Conservation (phyloP, 768 basidiomycete species). For the Exsudoporus frostii region DNA sequence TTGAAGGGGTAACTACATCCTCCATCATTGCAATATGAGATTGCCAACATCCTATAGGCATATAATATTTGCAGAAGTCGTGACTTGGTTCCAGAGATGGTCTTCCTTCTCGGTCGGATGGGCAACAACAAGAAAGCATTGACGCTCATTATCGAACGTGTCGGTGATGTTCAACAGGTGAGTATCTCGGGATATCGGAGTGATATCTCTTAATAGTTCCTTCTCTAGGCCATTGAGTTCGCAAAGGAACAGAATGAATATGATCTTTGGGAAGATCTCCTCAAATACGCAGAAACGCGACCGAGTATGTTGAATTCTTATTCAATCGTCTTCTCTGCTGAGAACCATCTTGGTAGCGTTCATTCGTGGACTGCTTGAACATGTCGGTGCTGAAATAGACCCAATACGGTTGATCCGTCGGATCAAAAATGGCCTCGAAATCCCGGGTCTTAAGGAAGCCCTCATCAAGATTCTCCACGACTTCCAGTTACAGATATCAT, state of each 20-base stretch:
- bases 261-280: conserved; percentile 96
- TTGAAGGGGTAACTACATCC: conserved; percentile 60
- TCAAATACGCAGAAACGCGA: conserved; percentile 90
- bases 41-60: conserved; percentile 47
- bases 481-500: conserved; percentile 89
- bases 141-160: conserved; percentile 89
- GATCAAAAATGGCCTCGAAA: conserved; percentile 94
- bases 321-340: not conserved
- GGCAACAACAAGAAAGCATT: conserved; percentile 96
- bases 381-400: conserved; percentile 94
- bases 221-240: conserved; percentile 86
- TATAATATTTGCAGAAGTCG: conserved; percentile 81
- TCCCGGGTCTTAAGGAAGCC: conserved; percentile 91
- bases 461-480: conserved; percentile 96
- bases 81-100: conserved; percentile 93
- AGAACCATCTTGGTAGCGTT: conserved; percentile 52
- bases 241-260: conserved; percentile 96
- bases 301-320: conserved; percentile 53
- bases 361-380: conserved; percentile 92
- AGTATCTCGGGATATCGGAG: conserved; percentile 18
- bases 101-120: conserved; percentile 95
- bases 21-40: not conserved
- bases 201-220: not conserved
- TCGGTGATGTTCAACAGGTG: conserved; percentile 89
- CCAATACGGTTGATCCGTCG: conserved; percentile 91